These are phyloP conservation scores for Cladosporium sp. DNA, from an alignment of 2,329 filamentous ascomycete species.

Conservation along the genomic window DNA sequence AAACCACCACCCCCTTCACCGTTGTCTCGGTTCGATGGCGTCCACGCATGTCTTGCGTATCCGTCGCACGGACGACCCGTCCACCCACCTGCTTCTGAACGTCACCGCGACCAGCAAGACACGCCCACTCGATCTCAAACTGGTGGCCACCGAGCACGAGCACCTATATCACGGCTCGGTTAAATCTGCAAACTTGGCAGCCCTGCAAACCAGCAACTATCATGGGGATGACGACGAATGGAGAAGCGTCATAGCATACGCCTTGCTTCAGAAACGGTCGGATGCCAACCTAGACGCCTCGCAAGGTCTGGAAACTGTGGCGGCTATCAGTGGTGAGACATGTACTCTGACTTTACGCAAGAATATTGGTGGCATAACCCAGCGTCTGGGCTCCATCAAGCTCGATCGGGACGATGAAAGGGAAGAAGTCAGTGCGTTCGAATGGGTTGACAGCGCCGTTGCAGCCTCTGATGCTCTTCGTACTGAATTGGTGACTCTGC, in stretches of 20 bases:
- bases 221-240: constrained; percentile 61
- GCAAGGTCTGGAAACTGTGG: constrained; percentile 54
- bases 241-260: constrained; percentile 54
- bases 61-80: constrained; percentile 42
- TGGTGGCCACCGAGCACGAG: constrained; percentile 64
- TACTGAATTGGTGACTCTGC: constrained; percentile 38
- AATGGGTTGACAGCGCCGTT: constrained; percentile 63
- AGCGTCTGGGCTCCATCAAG: constrained; percentile 63
- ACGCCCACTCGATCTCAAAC: constrained; percentile 57
- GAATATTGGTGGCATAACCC: constrained; percentile 63
- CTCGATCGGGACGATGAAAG: constrained; percentile 50
- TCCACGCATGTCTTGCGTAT: constrained; percentile 51
- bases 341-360: constrained; percentile 62
- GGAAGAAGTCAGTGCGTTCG: constrained; percentile 61
- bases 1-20: constrained; percentile 5
- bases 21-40: constrained; percentile 17
- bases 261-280: constrained; percentile 48
- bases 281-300: constrained; percentile 32
- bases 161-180: constrained; percentile 57
- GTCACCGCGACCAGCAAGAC: constrained; percentile 47
- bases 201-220: constrained; percentile 51
- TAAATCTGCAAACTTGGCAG: constrained; percentile 51
- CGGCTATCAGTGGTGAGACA: constrained; percentile 48
- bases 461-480: constrained; percentile 41
- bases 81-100: constrained; percentile 53